A percentile compares a stretch with the other conserved stretches of the same genome.
Conservation (phyloP, 2,329 filamentous ascomycete genomes). For the Ceratocystis diversiconidia region DNA sequence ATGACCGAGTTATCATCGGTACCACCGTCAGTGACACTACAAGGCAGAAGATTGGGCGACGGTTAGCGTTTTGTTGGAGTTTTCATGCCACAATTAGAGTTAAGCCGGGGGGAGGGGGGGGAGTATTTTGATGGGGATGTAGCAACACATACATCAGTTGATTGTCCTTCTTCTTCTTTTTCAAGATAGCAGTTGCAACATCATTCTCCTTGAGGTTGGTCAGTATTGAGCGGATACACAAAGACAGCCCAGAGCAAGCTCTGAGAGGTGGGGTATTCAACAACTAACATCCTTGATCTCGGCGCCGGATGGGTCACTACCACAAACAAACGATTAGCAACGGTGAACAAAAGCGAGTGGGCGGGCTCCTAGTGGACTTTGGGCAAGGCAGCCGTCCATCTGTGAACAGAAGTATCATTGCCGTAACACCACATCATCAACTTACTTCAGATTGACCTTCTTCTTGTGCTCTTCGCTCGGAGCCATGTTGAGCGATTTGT, state of each 20-base stretch:
- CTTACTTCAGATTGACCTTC: conserved; percentile 73
- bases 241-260: neutral
- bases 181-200: conserved; percentile 87
- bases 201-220: conserved; percentile 58
- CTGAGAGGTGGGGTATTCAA: conserved; percentile 2
- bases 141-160: conserved; percentile 66
- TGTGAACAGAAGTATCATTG: too few species aligned
- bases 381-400: neutral
- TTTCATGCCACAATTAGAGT: neutral
- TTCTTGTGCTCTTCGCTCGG: conserved; percentile 54
- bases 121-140: neutral
- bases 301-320: conserved; percentile 75
- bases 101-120: too few species aligned
- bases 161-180: conserved; percentile 99
- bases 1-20: conserved; percentile 99
- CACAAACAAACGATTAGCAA: conserved; percentile 24
- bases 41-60: conserved; percentile 3
- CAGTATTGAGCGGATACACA: conserved; percentile 21
- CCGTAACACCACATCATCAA: conserved; percentile 17
- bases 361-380: too few species aligned
- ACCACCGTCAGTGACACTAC: conserved; percentile 87
- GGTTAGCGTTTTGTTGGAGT: too few species aligned
- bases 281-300: conserved; percentile 65
- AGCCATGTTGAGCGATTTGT: conserved; percentile 42
- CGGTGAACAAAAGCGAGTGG: neutral